A percentile compares a stretch with the other conserved stretches of the same genome.
Conservation (phyloP, 768 basidiomycete species). For the Cystofilobasidium capitatum region DNA sequence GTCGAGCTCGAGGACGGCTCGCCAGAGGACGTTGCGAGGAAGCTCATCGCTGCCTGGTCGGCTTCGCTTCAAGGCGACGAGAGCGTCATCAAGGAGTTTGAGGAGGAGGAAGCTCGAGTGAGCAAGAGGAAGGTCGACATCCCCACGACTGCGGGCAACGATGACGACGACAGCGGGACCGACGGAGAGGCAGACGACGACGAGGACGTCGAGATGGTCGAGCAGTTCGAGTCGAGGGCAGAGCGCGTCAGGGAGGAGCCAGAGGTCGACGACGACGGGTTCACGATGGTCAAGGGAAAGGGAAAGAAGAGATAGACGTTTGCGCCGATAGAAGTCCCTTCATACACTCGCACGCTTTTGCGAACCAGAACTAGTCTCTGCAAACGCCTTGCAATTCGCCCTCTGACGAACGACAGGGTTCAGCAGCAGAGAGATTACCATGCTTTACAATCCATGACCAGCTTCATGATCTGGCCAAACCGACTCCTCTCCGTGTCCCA, state of each 20-base stretch:
- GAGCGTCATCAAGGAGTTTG: slow-evolving; percentile 50
- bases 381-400: neutral
- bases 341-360: neutral
- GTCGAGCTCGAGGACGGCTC: slow-evolving; percentile 75
- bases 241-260: slow-evolving; percentile 47
- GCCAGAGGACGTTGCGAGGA: slow-evolving; percentile 59
- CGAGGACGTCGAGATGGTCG: slow-evolving; percentile 35
- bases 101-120: slow-evolving; percentile 53
- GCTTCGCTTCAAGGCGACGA: slow-evolving; percentile 42
- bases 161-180: slow-evolving; percentile 29
- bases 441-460: slow-evolving; percentile 4
- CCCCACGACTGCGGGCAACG: slow-evolving; percentile 30
- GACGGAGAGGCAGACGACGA: slow-evolving; percentile 45
- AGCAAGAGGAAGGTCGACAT: slow-evolving; percentile 49
- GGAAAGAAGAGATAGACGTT: slow-evolving; percentile 29
- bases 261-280: slow-evolving; percentile 84
- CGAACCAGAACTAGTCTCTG: neutral
- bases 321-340: neutral
- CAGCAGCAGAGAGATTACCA: no score
- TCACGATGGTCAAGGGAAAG: slow-evolving; percentile 57
- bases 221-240: slow-evolving; percentile 1
- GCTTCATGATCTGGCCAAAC: slow-evolving; percentile 11
- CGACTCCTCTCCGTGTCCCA: neutral
- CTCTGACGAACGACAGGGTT: no score
- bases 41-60: slow-evolving; percentile 59